Base-by-base conservation (phyloP, 768 basidiomycete species). In the Flagelloscypha sp. region DNA sequence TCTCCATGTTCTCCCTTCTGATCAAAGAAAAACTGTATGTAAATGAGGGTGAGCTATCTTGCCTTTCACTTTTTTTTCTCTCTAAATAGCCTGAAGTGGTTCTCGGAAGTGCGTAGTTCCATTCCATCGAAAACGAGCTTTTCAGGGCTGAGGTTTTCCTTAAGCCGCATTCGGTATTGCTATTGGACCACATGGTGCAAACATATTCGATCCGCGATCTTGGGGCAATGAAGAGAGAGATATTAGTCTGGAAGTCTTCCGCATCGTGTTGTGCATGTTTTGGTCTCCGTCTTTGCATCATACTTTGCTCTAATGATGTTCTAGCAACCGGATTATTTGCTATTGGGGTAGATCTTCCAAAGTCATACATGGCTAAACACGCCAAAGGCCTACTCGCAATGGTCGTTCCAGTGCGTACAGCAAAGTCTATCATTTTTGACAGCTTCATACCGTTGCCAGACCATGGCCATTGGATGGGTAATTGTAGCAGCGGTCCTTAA, bases 41-140 rank as follows among this genome's bases (percentile, higher is more conserved):
- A n/a, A 15, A 19, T 33, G 19, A 8, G 35, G 9, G 11, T 29
- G 25, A 30, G 18, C 12, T 32, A 18, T 35, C 0, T 27, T 22
- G 15, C 11, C 15, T 10, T 33, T 27, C 31, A 27, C 12, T n/a
- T n/a, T n/a, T n/a, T n/a, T n/a, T n/a, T n/a, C n/a, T n/a, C n/a
- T n/a, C n/a, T n/a, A n/a, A n/a, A 74, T 95, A 44, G 95, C 89
- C 47, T n/a, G 94, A 99, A 65, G 92, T 94, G 23, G 80, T 93
- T 20, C 77, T 95, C 17, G 92, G 89, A 2, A 93, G 90, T 0
- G 67, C 68, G 0, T 79, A n/a, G n/a, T n/a, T n/a, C n/a, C n/a
- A n/a, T n/a, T n/a, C n/a, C n/a, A n/a, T 79, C 38, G 73, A 74
- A 4, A 55, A 76, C 28, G n/a, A n/a, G n/a, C 41, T 55, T 28